Evolutionary conservation across 129 eudicot species (phyloP).

Genomic region (Pittosporum tobira): DNA sequence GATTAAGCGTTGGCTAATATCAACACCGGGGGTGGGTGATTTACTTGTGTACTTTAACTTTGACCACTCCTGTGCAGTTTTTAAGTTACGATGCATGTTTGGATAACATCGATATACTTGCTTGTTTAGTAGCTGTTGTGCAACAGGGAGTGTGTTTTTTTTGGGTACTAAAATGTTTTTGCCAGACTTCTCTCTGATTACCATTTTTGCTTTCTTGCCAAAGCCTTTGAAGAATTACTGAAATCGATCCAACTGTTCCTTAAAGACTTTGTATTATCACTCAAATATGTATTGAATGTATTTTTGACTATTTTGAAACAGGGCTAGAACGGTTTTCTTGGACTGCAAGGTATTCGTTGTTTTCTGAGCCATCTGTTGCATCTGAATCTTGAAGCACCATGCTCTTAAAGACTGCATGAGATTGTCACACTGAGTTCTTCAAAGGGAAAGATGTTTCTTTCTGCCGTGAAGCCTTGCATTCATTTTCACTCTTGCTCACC

Average conservation of each 20-base stretch:
- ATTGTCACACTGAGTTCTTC: neutral
- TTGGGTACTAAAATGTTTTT: too few species aligned
- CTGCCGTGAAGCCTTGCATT: slow-evolving; percentile 33
- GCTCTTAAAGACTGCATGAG: neutral
- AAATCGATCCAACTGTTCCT: neutral
- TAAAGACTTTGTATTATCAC: neutral
- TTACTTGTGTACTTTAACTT: neutral
- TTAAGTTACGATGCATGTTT: neutral
- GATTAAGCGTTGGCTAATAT: neutral
- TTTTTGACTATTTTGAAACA: neutral
- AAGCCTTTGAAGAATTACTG: neutral
- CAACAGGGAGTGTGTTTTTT: neutral
- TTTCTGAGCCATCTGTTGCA: neutral
- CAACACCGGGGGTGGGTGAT: neutral
- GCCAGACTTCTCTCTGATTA: neutral
- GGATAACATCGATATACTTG: neutral
- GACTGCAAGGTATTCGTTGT: neutral
- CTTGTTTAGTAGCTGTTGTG: neutral
- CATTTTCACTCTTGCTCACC: slow-evolving; percentile 17
- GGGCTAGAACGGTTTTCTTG: neutral
- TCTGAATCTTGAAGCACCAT: neutral
- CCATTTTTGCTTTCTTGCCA: neutral
- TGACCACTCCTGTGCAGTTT: neutral
- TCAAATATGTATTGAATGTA: neutral
- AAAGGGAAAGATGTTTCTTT: slow-evolving; percentile 12